Evolutionary conservation across 352 stramenopile genomes (phyloP), one percentile per base, ranked within the genome.

Genomic region (Aphanomyces cochlioides): DNA sequence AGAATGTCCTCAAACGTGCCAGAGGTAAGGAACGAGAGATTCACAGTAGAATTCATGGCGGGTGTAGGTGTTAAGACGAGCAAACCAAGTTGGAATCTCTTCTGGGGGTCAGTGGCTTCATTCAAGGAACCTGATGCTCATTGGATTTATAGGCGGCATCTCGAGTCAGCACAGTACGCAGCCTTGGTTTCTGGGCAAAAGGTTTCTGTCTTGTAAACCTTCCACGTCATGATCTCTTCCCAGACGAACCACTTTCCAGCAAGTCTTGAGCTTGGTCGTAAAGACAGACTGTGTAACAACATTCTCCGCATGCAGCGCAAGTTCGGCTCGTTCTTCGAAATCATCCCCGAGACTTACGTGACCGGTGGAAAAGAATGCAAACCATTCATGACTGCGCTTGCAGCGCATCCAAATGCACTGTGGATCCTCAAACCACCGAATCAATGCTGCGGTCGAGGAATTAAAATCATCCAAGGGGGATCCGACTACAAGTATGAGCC

Each of bases 361-460:
- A 90, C 83, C 2, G 76, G 73, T 1, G 90, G 84, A 37, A 83
- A 90, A 39, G 82, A 90, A 15, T 78, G 76, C 37, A 74, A 89
- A 59, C 82, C 88, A 28, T 92, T 92, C 39, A 67, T 90, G 5
- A 34, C 60, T 1, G 78, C 76, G 15, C 87, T 86, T 37, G 59
- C 75, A 1, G 79, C 80, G 0, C 73, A 84, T 3, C 77, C 83
- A 3, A 74, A 75, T 15, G 67, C 71, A 41, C 68, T 93, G n/a
- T 93, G 85, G 85, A 90, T 93, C 53, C 74, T 91, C 19, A 93
- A 93, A 73, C 85, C 85, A 6, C 83, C 82, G 0, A 90, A 92
- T 38, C 72, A 85, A n/a, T 92, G 82, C 1, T 93, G 85, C 39
- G 85, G 85, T 19, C 74, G 84, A 34, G 84, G 85, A 10, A 93